Evolutionary conservation across 2,329 filamentous ascomycete species (phyloP).

Genomic region (Fusarium penzigii): DNA sequence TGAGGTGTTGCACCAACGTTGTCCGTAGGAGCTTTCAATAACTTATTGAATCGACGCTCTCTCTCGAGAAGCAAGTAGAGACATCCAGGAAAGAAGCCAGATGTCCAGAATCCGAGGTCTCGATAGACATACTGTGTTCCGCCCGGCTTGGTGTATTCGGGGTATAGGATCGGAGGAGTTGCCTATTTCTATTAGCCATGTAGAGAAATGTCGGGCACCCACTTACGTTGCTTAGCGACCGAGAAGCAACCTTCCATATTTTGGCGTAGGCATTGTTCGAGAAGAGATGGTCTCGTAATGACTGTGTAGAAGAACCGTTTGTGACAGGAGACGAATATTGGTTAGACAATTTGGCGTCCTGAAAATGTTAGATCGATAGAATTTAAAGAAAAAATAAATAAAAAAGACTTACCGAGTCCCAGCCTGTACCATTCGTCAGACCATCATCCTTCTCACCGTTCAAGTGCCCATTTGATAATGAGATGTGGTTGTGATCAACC

Average conservation of each 20-base stretch:
- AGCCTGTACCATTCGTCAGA: not conserved
- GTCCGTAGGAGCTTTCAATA: slow-evolving; percentile 12
- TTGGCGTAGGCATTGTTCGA: slow-evolving; percentile 4
- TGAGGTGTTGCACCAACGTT: not conserved
- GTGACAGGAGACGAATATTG: not conserved
- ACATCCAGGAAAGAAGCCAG: slow-evolving; percentile 41
- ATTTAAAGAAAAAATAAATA: not conserved
- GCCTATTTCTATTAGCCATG: not conserved
- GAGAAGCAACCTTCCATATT: slow-evolving; percentile 11
- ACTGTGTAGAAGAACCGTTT: not conserved
- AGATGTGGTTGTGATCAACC: not conserved
- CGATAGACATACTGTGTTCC: slow-evolving; percentile 21
- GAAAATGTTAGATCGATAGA: not conserved
- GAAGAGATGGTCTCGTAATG: slow-evolving; percentile 1
- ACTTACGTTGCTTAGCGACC: not conserved
- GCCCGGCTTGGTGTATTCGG: slow-evolving; percentile 20
- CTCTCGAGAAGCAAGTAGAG: slow-evolving; percentile 39
- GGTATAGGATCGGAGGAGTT: slow-evolving; percentile 18
- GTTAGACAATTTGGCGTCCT: not conserved
- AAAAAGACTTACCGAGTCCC: not conserved
- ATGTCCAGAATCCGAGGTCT: slow-evolving; percentile 36
- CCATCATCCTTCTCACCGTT: not conserved
- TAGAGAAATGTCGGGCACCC: too few relatives aligned
- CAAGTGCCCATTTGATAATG: not conserved
- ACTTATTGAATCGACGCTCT: slow-evolving; percentile 28